Evolutionary conservation across 2,329 filamentous ascomycete species (phyloP).

Genomic region (Claviceps spartinae): DNA sequence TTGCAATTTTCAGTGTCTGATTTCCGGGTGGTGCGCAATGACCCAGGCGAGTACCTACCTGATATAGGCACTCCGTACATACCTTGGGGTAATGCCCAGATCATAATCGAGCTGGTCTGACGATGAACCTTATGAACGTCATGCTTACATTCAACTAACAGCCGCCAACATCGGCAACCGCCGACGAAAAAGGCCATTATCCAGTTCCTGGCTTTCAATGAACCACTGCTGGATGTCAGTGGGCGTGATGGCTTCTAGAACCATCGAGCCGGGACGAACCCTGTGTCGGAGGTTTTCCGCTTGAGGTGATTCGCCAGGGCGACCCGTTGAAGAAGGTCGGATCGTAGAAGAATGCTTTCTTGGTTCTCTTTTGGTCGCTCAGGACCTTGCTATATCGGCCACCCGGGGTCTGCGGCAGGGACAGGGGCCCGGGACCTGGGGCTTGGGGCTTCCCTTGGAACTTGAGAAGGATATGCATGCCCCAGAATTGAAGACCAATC

Average conservation of each 20-base stretch:
- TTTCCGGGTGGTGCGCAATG: background rate
- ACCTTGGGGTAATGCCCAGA: background rate
- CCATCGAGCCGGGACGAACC: background rate
- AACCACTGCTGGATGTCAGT: background rate
- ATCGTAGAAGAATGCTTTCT: background rate
- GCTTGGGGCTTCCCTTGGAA: background rate
- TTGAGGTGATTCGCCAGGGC: background rate
- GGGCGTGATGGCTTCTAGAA: background rate
- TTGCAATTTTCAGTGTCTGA: background rate
- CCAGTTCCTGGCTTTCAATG: background rate
- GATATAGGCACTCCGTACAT: background rate
- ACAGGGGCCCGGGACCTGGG: constrained; percentile 1
- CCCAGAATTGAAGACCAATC: constrained; percentile 1
- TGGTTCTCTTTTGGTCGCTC: background rate
- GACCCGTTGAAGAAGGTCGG: background rate
- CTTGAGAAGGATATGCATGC: background rate
- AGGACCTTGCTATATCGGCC: background rate
- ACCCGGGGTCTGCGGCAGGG: background rate
- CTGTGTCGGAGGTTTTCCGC: background rate
- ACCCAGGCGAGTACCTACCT: background rate
- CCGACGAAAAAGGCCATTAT: background rate
- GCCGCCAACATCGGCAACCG: background rate
- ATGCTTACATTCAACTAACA: background rate
- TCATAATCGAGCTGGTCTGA: too few species aligned
- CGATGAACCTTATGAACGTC: background rate